A percentile compares a stretch with the other conserved stretches of the same genome.
Evolutionary conservation across 2,329 filamentous ascomycete species (phyloP).

Genomic region (Exutisphaerella laricina): DNA sequence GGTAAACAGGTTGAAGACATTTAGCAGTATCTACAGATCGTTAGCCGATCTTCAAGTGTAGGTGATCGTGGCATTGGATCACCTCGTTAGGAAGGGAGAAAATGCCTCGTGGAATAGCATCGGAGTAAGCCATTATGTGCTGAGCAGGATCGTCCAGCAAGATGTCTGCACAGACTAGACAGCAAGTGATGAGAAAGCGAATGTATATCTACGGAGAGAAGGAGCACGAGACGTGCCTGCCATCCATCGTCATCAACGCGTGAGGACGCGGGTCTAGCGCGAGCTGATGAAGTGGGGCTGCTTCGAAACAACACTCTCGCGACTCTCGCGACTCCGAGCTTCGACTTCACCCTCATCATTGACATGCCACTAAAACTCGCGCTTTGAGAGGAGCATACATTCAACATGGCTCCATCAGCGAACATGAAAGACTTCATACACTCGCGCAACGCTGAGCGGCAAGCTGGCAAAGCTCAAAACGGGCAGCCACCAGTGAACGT

Average conservation of each 20-base stretch:
- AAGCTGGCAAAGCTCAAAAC: too few relatives aligned
- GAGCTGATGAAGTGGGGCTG: neutral
- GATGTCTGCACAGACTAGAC: neutral
- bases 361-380: too few relatives aligned
- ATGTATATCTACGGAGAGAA: slow-evolving; percentile 1
- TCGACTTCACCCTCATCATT: neutral
- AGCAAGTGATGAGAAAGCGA: neutral
- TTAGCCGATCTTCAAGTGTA: neutral
- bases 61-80: too few relatives aligned
- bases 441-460: too few relatives aligned
- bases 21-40: slow-evolving; percentile 37
- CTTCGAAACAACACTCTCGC: neutral
- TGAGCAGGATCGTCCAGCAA: neutral
- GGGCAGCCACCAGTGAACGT: neutral
- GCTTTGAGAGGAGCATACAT: too few relatives aligned
- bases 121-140: slow-evolving; percentile 11
- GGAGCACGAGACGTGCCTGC: slow-evolving; percentile 1
- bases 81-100: slow-evolving; percentile 33
- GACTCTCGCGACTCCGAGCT: neutral
- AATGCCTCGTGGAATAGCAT: slow-evolving; percentile 17
- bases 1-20: slow-evolving; percentile 38
- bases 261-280: neutral
- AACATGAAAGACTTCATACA: neutral
- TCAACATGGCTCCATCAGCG: neutral
- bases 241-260: neutral